Evolutionary conservation across 805 yeast species (phyloP).

Genomic region (Yarrowia sp.): DNA sequence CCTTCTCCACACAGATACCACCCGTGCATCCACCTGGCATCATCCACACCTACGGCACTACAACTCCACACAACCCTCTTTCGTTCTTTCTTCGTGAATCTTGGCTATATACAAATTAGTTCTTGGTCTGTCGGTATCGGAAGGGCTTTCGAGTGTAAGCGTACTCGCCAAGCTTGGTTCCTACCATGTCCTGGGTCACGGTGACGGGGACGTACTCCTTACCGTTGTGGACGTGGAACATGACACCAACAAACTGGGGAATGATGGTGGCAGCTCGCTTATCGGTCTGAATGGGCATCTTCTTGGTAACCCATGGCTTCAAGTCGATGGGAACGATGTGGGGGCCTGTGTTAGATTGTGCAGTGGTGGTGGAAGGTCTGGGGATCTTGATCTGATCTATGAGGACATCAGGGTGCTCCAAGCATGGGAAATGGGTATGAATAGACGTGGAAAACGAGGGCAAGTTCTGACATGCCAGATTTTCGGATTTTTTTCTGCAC

Average conservation of each 20-base stretch:
- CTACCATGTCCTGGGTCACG: constrained; percentile 95
- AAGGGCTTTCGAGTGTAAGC: constrained; percentile 92
- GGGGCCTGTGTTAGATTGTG: constrained; percentile 62
- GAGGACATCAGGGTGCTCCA: no score
- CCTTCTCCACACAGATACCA: no score
- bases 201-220: constrained; percentile 88
- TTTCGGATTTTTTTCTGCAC: no score
- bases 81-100: background rate
- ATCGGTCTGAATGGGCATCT: constrained; percentile 91
- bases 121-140: constrained; percentile 55
- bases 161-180: constrained; percentile 92
- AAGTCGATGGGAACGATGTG: constrained; percentile 94
- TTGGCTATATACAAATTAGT: constrained; percentile 38
- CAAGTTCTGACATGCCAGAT: no score
- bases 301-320: constrained; percentile 78
- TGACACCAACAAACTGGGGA: constrained; percentile 94
- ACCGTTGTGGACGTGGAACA: constrained; percentile 95
- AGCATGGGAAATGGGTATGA: no score
- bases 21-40: no score
- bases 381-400: background rate
- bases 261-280: constrained; percentile 93
- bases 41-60: no score
- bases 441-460: no score
- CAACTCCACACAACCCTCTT: no score
- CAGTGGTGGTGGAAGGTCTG: background rate